Evolutionary conservation across 2,329 filamentous ascomycete genomes (phyloP).

Genomic region (Beauveria brongniartii): DNA sequence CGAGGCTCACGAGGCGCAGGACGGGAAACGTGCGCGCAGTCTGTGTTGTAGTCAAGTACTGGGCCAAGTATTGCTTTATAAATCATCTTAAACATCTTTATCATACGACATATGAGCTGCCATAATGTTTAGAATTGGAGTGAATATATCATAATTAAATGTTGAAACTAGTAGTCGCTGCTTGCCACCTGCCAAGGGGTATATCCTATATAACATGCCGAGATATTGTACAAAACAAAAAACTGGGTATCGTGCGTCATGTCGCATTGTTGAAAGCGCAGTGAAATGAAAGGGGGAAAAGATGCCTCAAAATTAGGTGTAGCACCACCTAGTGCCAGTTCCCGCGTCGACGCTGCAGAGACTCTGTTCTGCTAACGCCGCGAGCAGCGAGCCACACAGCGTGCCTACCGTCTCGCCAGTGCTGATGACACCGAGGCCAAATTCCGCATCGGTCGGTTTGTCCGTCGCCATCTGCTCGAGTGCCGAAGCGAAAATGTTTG

Average conservation of each 20-base stretch:
- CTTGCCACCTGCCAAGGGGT: background rate
- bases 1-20: no score
- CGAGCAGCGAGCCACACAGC: conserved; percentile 20
- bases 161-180: background rate
- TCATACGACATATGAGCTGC: background rate
- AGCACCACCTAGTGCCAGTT: conserved; percentile 21
- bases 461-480: conserved; percentile 16
- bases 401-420: conserved; percentile 22
- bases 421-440: conserved; percentile 22
- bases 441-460: conserved; percentile 18
- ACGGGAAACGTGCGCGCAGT: no score
- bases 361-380: conserved; percentile 17
- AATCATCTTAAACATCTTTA: no score
- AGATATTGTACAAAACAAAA: background rate
- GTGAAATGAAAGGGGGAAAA: background rate
- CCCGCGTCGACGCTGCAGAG: conserved; percentile 16
- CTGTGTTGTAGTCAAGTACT: no score
- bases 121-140: background rate
- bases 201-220: background rate
- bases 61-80: no score
- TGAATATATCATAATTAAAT: background rate
- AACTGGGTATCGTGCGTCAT: background rate
- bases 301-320: conserved; percentile 1
- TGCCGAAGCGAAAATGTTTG: conserved; percentile 16
- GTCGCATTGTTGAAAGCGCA: conserved; percentile 8